Conservation (phyloP, 2,329 filamentous ascomycete species). For the Epichloe coenophiala region DNA sequence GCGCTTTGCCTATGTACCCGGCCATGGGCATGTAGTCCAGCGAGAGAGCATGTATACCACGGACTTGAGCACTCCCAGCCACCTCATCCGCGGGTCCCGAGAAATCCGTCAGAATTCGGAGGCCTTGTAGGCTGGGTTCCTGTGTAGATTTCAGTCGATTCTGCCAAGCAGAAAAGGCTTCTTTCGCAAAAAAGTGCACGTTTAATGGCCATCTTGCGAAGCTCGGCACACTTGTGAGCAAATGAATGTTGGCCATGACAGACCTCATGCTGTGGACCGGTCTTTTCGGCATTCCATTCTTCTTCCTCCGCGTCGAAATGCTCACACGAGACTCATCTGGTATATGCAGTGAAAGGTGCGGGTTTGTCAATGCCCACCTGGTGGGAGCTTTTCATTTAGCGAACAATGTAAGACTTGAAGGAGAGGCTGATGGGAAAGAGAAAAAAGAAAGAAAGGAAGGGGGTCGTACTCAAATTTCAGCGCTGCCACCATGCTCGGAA, state of each 20-base stretch:
- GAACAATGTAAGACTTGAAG: neutral
- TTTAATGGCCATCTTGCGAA: conserved; percentile 75
- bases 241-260: conserved; percentile 65
- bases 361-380: conserved; percentile 87
- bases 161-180: conserved; percentile 58
- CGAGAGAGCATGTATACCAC: conserved; percentile 40
- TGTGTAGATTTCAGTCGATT: conserved; percentile 37
- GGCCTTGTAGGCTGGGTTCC: conserved; percentile 30
- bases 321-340: conserved; percentile 47
- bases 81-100: conserved; percentile 11
- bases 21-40: conserved; percentile 42
- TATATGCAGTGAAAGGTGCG: conserved; percentile 70
- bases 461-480: conserved; percentile 75
- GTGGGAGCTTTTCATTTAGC: conserved; percentile 3
- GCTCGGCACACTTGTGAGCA: conserved; percentile 64
- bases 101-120: conserved; percentile 47
- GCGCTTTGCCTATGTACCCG: conserved; percentile 40
- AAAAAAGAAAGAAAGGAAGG: neutral
- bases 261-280: conserved; percentile 50
- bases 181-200: conserved; percentile 62
- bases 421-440: conserved; percentile 8
- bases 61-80: conserved; percentile 9
- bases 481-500: conserved; percentile 74
- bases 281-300: conserved; percentile 39
- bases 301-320: conserved; percentile 35